Evolutionary conservation across 768 basidiomycete genomes (phyloP).

Genomic region (Hortiboletus campestris): DNA sequence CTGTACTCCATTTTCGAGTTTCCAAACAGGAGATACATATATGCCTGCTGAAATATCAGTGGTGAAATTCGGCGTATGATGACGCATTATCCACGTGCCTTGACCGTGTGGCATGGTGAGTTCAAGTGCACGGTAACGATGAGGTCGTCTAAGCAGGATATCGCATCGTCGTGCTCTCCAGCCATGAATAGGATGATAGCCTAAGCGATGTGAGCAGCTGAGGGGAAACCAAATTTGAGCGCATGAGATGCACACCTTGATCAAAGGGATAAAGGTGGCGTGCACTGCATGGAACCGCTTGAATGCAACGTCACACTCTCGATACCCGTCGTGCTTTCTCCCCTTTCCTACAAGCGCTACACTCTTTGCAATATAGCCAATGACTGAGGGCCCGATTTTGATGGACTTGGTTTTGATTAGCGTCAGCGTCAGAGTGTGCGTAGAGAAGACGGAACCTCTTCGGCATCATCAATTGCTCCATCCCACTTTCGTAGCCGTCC

Average conservation of each 20-base stretch:
- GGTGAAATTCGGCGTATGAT: not conserved
- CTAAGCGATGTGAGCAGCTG: not conserved
- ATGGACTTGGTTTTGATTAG: not conserved
- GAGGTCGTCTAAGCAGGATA: not conserved
- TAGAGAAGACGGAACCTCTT: not conserved
- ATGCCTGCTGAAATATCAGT: not conserved
- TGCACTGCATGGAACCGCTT: not conserved
- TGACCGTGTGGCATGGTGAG: not conserved
- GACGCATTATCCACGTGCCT: not conserved
- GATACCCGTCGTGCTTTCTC: not conserved
- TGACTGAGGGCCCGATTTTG: not conserved
- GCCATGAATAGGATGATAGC: not conserved
- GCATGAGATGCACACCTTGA: not conserved
- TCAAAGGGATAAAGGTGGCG: not conserved
- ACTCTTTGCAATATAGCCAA: not conserved
- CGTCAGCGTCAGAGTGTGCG: not conserved
- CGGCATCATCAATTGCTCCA: not conserved
- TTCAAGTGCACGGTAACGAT: not conserved
- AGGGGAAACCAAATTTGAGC: not conserved
- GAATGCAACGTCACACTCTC: not conserved
- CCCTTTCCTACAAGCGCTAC: not conserved
- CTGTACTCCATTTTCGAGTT: not conserved
- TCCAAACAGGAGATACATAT: slow-evolving; percentile 5
- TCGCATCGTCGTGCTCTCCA: not conserved
- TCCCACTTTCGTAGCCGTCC: not conserved